Evolutionary conservation across 345 rosid genomes (phyloP), one percentile per base, ranked within the genome.

Genomic region (Eucalyptus decipiens): DNA sequence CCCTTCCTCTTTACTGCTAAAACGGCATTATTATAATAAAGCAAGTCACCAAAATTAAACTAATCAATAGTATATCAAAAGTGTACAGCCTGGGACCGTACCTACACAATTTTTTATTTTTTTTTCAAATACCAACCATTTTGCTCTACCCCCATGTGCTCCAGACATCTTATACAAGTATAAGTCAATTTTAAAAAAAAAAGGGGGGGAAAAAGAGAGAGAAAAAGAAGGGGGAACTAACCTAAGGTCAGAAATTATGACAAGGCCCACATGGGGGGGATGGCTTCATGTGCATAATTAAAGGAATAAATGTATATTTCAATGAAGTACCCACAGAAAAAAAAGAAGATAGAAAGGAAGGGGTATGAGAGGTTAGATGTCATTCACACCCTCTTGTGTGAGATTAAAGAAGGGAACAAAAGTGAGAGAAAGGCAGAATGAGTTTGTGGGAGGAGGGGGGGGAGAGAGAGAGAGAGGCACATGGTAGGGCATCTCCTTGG

Each of bases 401-500:
- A 45, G 87, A 85, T 45, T 45, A 85, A 85, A 50, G 56, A 85
- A 85, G 56, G 87, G 87, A 85, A 85, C 87, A 87, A 51, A 54
- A 51, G 69, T 32, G 58, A 40, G 88, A 52, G 69, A n/a, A 52
- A 50, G 45, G 58, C 60, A 32, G 17, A 5, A 51, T 37, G 67
- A 19, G 32, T 8, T 52, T 48, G 65, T 86, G 69, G 28, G 81
- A 14, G 65, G 32, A 40, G 34, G 69, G 62, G n/a, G 54, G 4
- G 15, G 12, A 85, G 88, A 50, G 86, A 45, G 80, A 86, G 67
- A 43, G 67, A 40, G 83, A 11, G 88, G 89, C 90, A 89, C 90
- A 89, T 89, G 90, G 90, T 89, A 87, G 90, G 88, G 88, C 90
- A 87, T 50, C n/a, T 62, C 85, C 88, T 34, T 69, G 86, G 86